Conservation (phyloP, 768 basidiomycete genomes). For the Tulasnella sp. region DNA sequence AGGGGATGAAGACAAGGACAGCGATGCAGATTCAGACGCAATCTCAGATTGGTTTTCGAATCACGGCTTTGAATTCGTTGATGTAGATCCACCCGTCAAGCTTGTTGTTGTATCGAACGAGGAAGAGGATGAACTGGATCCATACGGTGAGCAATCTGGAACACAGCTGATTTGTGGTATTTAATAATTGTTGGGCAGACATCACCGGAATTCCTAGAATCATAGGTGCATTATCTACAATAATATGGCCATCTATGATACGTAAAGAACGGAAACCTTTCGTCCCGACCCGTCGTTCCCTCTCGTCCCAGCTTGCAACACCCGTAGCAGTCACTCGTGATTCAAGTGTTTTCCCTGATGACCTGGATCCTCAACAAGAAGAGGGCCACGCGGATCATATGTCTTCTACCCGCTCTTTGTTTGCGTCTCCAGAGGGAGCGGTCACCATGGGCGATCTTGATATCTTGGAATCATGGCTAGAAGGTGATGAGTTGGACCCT, state of each 20-base stretch:
- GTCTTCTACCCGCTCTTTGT: slow-evolving; percentile 11
- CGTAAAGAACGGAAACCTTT: slow-evolving; percentile 21
- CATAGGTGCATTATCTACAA: slow-evolving; percentile 65
- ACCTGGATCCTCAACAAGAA: neutral
- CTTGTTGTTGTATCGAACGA: slow-evolving; percentile 5
- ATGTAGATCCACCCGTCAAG: slow-evolving; percentile 28
- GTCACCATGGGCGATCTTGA: slow-evolving; percentile 33
- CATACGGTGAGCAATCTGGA: neutral
- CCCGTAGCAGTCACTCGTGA: neutral
- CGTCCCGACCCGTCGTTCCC: neutral
- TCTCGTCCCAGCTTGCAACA: neutral
- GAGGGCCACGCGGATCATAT: slow-evolving; percentile 1
- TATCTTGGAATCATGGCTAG: slow-evolving; percentile 49
- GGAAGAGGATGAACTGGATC: slow-evolving; percentile 17
- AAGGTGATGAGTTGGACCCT: slow-evolving; percentile 33
- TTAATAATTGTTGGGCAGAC: slow-evolving; percentile 1
- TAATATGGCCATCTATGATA: slow-evolving; percentile 80
- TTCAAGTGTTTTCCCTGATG: slow-evolving; percentile 14
- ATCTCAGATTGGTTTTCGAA: slow-evolving; percentile 54
- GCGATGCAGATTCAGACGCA: slow-evolving; percentile 37
- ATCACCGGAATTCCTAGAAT: slow-evolving; percentile 47
- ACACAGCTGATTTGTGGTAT: too few species aligned
- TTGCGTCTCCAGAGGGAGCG: neutral
- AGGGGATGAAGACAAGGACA: slow-evolving; percentile 1
- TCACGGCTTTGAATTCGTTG: slow-evolving; percentile 66